Evolutionary conservation across 768 basidiomycete genomes (phyloP).

Genomic region (Mycena capillaripes): DNA sequence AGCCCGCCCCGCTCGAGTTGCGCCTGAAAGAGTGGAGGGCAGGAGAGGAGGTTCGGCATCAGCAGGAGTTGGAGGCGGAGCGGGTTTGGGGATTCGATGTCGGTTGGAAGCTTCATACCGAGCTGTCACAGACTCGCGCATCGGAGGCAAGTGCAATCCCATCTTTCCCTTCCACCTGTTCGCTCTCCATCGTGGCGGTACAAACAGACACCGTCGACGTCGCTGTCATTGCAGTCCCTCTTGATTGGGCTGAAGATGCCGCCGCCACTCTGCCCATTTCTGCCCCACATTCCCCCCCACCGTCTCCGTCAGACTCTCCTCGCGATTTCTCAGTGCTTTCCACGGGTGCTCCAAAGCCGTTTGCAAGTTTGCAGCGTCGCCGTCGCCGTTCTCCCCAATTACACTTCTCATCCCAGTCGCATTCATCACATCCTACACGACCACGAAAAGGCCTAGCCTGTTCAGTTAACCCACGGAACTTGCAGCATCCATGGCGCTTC

Average conservation of each 20-base stretch:
- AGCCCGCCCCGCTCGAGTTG: not conserved
- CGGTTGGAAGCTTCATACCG: slow-evolving; percentile 1
- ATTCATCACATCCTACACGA: not conserved
- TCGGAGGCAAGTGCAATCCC: not conserved
- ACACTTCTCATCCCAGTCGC: not conserved
- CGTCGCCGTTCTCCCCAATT: not conserved
- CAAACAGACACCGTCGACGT: not conserved
- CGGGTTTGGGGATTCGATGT: slow-evolving; percentile 2
- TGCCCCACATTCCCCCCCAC: not conserved
- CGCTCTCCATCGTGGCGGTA: not conserved
- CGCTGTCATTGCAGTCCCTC: not conserved
- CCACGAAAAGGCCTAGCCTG: too few relatives aligned
- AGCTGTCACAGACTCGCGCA: not conserved
- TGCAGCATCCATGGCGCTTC: not conserved
- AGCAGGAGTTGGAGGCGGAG: slow-evolving; percentile 1
- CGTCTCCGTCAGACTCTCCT: not conserved
- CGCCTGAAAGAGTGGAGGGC: not conserved
- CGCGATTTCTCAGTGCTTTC: not conserved
- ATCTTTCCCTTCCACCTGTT: not conserved
- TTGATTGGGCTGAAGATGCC: not conserved
- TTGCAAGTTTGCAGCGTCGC: not conserved
- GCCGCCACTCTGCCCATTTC: not conserved
- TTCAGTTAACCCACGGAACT: too few relatives aligned
- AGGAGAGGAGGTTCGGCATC: not conserved
- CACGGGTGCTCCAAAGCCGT: not conserved